Percentiles rank a stretch among this genome's conserved stretches.
phyloP scores from a whole-genome alignment of 108 stramenopile species.

The Stephanodiscus minutulus region DNA sequence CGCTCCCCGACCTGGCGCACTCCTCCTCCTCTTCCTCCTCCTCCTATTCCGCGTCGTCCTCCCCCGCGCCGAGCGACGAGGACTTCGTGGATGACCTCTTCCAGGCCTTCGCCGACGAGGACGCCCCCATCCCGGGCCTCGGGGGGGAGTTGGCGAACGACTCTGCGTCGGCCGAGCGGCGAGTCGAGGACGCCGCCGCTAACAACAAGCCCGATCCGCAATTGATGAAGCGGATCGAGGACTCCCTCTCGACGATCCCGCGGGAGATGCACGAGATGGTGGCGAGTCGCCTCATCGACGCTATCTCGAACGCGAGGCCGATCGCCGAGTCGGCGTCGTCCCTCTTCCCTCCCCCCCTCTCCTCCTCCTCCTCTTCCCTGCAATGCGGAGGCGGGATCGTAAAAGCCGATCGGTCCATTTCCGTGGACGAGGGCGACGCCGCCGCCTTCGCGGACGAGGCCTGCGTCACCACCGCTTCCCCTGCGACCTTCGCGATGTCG shows the following conservation, averaged over 20 bases:
- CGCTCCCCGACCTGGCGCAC: conserved; percentile 18
- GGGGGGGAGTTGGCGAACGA: conserved; percentile 2
- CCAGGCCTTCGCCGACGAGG: conserved; percentile 40
- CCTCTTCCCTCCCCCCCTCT: conserved; percentile 9
- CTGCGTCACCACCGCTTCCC: conserved; percentile 5
- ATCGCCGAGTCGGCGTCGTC: conserved; percentile 42
- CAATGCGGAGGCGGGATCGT: not conserved
- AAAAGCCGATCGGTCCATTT: not conserved
- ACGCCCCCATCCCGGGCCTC: conserved; percentile 13
- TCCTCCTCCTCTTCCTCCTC: not conserved
- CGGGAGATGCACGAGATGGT: conserved; percentile 81
- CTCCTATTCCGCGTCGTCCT: not conserved
- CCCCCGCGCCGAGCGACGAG: conserved; percentile 23
- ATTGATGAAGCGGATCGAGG: conserved; percentile 77
- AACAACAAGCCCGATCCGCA: conserved; percentile 61
- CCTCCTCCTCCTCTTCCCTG: conserved; percentile 2
- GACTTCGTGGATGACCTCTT: conserved; percentile 52
- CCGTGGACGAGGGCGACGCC: conserved; percentile 1
- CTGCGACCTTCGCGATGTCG: not conserved
- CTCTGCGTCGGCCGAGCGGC: not conserved
- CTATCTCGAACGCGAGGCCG: conserved; percentile 59
- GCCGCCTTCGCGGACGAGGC: conserved; percentile 6
- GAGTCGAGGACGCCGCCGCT: conserved; percentile 13
- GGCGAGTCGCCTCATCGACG: conserved; percentile 73
- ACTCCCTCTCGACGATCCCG: conserved; percentile 74